Base-by-base conservation (phyloP, 805 yeast species). In the Kodamaea neixiangensis region DNA sequence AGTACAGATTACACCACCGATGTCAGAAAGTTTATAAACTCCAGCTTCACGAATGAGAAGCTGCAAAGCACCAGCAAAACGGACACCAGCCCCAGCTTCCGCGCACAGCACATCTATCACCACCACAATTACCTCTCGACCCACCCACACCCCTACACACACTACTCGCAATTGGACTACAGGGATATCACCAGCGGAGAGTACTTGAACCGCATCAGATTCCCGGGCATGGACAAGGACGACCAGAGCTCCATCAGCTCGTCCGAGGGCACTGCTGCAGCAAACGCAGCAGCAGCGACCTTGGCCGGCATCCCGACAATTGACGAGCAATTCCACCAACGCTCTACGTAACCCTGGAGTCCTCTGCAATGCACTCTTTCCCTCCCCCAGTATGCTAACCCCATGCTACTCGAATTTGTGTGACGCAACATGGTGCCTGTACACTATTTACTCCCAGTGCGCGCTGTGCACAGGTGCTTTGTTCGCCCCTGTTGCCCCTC, bases 181-280 rank as follows among this genome's bases (percentile, higher is more conserved):
- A 20, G 54, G 47, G 50, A 50, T 38, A 29, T 47, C 20, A 44
- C 45, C 6, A 50, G 49, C 29, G 53, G 54, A 15, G 41, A 49
- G 17, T 54, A 44, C 31, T 51, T 46, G 52, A 49, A 52, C 41
- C 46, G 54, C 37, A 43, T 51, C 14, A 41, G 48, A 41, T 34
- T 49, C 22, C 57, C 54, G 25, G 52, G 54, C 9, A 18, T 47
- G 18, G 62, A 51, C 18, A 58, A 56, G 54, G 54, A 49, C 35
- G 43, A 37, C 13, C 21, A 37, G 41, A 25, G 31, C 31, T 25
- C 31, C 5, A 25, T 25, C 10, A 25, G 31, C 31, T 25, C 31
- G 31, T 25, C 31, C 11, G 31, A 25, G 11, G 31, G 31, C 31
- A 25, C 7, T 13, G 31, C 31, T 25, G 31, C 31, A 25, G 44